Percentiles rank a stretch among this genome's conserved stretches.
Evolutionary conservation across 1,284 basidiomycete species (phyloP).

Genomic region (Moesziomyces aphidis): DNA sequence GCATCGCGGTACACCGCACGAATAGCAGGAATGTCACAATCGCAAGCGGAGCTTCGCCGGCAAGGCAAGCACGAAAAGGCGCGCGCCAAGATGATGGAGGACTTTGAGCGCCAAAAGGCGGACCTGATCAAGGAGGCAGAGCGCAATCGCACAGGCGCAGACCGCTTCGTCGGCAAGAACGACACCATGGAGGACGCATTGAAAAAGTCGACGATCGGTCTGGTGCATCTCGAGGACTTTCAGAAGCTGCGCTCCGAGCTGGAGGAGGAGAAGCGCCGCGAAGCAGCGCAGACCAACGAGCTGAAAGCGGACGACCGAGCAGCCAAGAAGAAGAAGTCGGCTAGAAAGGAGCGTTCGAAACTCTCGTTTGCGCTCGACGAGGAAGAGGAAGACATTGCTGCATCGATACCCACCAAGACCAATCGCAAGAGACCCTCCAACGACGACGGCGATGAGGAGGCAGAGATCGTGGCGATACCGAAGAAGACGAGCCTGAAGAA

Average conservation of each 20-base stretch:
- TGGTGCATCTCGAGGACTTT: constrained; percentile 93
- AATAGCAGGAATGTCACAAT: constrained; percentile 43
- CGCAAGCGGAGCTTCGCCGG: constrained; percentile 49
- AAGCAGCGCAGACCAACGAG: constrained; percentile 75
- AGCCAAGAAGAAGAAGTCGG: constrained; percentile 76
- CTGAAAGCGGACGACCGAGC: constrained; percentile 32
- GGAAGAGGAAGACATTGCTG: constrained; percentile 46
- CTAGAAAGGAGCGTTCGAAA: constrained; percentile 87
- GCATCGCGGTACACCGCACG: not conserved
- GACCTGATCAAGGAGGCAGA: constrained; percentile 73
- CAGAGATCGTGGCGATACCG: constrained; percentile 1
- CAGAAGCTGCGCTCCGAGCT: constrained; percentile 79
- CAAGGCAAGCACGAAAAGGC: constrained; percentile 57
- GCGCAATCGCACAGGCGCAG: constrained; percentile 68
- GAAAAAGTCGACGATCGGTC: constrained; percentile 91
- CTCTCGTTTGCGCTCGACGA: constrained; percentile 79
- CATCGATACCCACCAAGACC: constrained; percentile 11
- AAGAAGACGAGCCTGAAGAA: constrained; percentile 85
- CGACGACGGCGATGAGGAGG: constrained; percentile 6
- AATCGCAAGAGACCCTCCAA: constrained; percentile 53
- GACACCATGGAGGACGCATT: constrained; percentile 94
- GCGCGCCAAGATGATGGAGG: constrained; percentile 71
- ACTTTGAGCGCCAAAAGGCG: constrained; percentile 88
- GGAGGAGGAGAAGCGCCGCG: constrained; percentile 90
- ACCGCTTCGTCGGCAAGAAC: constrained; percentile 92